Percentiles rank a stretch among this genome's conserved stretches.
phyloP scores from a whole-genome alignment of 2,329 filamentous ascomycete species.

The Epicoccum nigrum region DNA sequence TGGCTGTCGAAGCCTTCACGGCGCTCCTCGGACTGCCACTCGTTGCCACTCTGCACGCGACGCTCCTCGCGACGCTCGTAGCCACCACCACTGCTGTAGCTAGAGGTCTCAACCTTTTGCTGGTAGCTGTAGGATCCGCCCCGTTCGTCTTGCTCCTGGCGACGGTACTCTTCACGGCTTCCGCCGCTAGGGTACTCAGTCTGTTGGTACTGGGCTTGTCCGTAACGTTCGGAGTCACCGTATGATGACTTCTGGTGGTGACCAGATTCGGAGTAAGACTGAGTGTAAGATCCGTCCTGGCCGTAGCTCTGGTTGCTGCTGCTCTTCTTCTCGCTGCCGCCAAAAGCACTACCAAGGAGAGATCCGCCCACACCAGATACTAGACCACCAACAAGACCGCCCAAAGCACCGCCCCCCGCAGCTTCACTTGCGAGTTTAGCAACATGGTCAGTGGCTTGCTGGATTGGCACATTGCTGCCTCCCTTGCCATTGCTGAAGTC shows the following conservation, averaged over 20 bases:
- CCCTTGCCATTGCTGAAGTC: conserved; percentile 50
- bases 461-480: conserved; percentile 44
- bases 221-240: conserved; percentile 58
- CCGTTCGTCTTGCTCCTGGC: conserved; percentile 62
- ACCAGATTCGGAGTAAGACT: conserved; percentile 67
- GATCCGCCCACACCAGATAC: conserved; percentile 65
- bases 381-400: conserved; percentile 72
- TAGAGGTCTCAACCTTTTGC: conserved; percentile 62
- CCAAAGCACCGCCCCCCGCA: conserved; percentile 68
- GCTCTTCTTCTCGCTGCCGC: conserved; percentile 59
- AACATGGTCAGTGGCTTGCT: conserved; percentile 48
- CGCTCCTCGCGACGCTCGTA: conserved; percentile 66
- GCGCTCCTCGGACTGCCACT: conserved; percentile 47
- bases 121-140: conserved; percentile 61
- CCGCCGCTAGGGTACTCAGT: conserved; percentile 65
- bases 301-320: conserved; percentile 61
- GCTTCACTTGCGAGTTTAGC: conserved; percentile 64
- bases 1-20: conserved; percentile 45
- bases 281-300: conserved; percentile 66
- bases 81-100: conserved; percentile 53
- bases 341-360: conserved; percentile 67
- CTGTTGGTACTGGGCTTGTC: conserved; percentile 65
- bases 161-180: conserved; percentile 64
- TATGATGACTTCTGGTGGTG: conserved; percentile 50
- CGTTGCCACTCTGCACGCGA: conserved; percentile 54